Evolutionary conservation across 2,329 filamentous ascomycete genomes (phyloP).

Genomic region (Aureobasidium uvarum): DNA sequence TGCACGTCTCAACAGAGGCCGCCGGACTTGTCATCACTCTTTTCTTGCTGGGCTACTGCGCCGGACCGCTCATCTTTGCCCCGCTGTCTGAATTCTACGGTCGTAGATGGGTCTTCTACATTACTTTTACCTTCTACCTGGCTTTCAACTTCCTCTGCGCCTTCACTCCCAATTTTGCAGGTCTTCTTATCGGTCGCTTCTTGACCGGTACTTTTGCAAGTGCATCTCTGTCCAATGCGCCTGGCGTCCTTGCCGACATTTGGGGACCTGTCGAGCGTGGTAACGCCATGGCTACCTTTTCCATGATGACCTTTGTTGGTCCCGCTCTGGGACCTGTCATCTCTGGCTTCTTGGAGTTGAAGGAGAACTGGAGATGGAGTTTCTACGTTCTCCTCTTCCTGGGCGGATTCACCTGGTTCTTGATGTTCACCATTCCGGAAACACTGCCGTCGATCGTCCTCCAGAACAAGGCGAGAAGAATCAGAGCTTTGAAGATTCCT

Average conservation of each 20-base stretch:
- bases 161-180: conserved; percentile 55
- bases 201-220: conserved; percentile 56
- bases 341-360: conserved; percentile 57
- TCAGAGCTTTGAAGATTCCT: conserved; percentile 50
- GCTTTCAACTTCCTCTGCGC: conserved; percentile 56
- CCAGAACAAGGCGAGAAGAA: conserved; percentile 53
- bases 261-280: conserved; percentile 42
- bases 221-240: conserved; percentile 46
- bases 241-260: conserved; percentile 50
- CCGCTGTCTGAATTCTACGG: conserved; percentile 66
- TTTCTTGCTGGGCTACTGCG: conserved; percentile 53
- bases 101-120: conserved; percentile 54
- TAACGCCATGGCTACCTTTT: conserved; percentile 56
- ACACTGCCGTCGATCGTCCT: conserved; percentile 55
- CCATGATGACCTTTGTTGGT: conserved; percentile 54
- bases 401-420: conserved; percentile 36
- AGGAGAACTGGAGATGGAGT: conserved; percentile 49
- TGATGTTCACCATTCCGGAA: conserved; percentile 60
- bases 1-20: conserved; percentile 50
- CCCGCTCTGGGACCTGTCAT: conserved; percentile 56
- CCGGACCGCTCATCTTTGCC: conserved; percentile 61
- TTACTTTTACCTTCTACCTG: conserved; percentile 42
- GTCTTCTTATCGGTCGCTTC: conserved; percentile 56
- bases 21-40: conserved; percentile 38
- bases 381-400: conserved; percentile 48